Percentiles rank a stretch among this genome's conserved stretches.
Conservation (phyloP, 805 yeast species). For the Teunomyces gatunensis region DNA sequence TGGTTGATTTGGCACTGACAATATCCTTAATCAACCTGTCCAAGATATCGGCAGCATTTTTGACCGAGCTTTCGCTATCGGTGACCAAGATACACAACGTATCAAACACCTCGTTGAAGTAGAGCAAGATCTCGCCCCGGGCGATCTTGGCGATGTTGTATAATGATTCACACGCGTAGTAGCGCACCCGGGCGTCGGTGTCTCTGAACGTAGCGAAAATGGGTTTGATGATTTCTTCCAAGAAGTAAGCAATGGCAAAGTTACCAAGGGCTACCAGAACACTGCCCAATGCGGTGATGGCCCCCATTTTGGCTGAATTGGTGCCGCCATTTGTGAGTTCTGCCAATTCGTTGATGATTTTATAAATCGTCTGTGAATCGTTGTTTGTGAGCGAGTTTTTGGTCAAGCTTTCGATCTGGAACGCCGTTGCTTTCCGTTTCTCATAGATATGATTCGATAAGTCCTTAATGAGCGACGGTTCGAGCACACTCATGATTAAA, state of each 20-base stretch:
- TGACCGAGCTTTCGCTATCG: slow-evolving; percentile 86
- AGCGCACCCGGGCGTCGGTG: slow-evolving; percentile 94
- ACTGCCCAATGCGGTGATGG: slow-evolving; percentile 92
- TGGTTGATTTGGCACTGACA: slow-evolving; percentile 90
- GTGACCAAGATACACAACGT: slow-evolving; percentile 86
- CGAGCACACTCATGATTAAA: slow-evolving; percentile 21
- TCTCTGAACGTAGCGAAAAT: slow-evolving; percentile 95
- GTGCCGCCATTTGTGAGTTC: slow-evolving; percentile 74
- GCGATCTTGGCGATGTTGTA: slow-evolving; percentile 97
- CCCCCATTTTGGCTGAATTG: slow-evolving; percentile 81
- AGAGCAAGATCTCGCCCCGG: slow-evolving; percentile 85
- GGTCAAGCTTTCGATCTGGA: slow-evolving; percentile 74
- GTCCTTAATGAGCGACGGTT: slow-evolving; percentile 38
- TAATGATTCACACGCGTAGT: slow-evolving; percentile 93
- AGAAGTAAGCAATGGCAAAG: slow-evolving; percentile 75
- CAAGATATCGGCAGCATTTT: slow-evolving; percentile 91
- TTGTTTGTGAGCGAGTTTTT: slow-evolving; percentile 62
- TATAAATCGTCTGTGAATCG: slow-evolving; percentile 57
- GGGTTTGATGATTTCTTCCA: slow-evolving; percentile 87
- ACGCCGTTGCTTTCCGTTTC: slow-evolving; percentile 46
- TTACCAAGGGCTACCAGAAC: slow-evolving; percentile 90
- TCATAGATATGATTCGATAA: slow-evolving; percentile 45
- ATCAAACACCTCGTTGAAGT: slow-evolving; percentile 93
- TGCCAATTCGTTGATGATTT: slow-evolving; percentile 71
- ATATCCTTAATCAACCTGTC: slow-evolving; percentile 91